Base-by-base conservation (phyloP, 805 yeast species). In the Candida quercuum region DNA sequence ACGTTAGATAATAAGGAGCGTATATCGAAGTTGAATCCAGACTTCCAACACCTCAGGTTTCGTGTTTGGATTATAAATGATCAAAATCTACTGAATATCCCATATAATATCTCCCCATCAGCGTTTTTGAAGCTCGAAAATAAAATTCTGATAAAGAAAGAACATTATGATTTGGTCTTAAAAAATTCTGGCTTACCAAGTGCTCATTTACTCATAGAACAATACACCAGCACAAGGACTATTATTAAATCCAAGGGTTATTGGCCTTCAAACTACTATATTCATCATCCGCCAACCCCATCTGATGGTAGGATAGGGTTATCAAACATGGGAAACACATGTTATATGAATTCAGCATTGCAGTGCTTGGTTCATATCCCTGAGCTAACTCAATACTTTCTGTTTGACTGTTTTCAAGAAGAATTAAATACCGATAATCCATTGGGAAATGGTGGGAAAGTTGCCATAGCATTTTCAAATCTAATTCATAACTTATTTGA, bases 341-440 rank as follows among this genome's bases (percentile, higher is more conserved):
- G 97, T 59, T 89, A 87, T 58, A 88, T 89, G 97, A 88, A 87
- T 58, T 85, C 95, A 9, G 96, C 96, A 0, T 62, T 91, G 32
- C 98, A 93, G 54, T 91, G 97, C 52, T 63, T 91, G 29, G 72
- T 77, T 0, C 98, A 91, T 54, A 71, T 89, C 11, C 95, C 95
- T 1, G 96, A 87, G 57, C 60, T 93, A 19, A 74, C 81, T 9
- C 70, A 77, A 29, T 91, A 87, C 55, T 93, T 91, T 51, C 61
- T 81, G 26, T 74, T 72, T 51, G 73, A 75, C 38, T 64, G 74
- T 13, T 84, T 66, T 54, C 67, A 71, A 45, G 57, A 59, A 3
- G 98, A 91, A 50, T 61, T 91, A 34, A 93, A 93, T 54, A 47
- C 60, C 3, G 66, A 69, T 15, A 93, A 91, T 56, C 96, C 97